Evolutionary conservation across 768 basidiomycete species (phyloP).

Genomic region (Galerina marginata): DNA sequence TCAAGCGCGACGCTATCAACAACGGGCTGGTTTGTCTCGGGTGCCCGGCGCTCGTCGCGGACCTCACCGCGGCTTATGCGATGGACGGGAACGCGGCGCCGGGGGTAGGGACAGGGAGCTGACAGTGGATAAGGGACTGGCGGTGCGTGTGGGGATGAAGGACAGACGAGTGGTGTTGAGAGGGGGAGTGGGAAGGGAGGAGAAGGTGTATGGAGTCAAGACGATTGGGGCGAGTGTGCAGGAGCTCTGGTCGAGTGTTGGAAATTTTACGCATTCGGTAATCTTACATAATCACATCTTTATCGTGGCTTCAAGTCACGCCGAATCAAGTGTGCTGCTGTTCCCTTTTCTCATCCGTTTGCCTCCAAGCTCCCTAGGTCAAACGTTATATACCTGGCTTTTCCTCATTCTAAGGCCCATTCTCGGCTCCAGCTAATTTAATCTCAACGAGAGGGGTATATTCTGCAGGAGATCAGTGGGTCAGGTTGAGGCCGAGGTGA

Average conservation of each 20-base stretch:
- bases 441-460: constrained; percentile 69
- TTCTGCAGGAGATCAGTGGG: constrained; percentile 70
- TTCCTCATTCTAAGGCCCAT: too few species aligned
- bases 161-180: constrained; percentile 71
- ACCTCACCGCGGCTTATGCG: constrained; percentile 78
- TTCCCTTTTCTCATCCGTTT: too few species aligned
- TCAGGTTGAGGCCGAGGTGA: neutral
- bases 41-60: constrained; percentile 85
- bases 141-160: constrained; percentile 68
- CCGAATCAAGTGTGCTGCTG: too few species aligned
- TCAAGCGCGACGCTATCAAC: constrained; percentile 99
- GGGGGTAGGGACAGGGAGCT: constrained; percentile 85
- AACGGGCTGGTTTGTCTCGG: constrained; percentile 96
- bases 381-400: too few species aligned
- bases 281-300: too few species aligned
- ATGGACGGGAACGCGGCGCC: constrained; percentile 75
- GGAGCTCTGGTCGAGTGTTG: constrained; percentile 92
- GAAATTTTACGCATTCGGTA: constrained; percentile 46
- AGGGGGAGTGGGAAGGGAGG: constrained; percentile 42
- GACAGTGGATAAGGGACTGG: constrained; percentile 78
- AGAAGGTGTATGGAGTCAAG: constrained; percentile 66
- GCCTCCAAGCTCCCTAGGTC: too few species aligned
- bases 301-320: too few species aligned
- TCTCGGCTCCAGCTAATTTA: too few species aligned
- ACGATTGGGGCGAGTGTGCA: constrained; percentile 94